These are phyloP conservation scores for Sphenostylis stenocarpa DNA, from an alignment of 306 rosid genomes.

Conservation along the genomic window DNA sequence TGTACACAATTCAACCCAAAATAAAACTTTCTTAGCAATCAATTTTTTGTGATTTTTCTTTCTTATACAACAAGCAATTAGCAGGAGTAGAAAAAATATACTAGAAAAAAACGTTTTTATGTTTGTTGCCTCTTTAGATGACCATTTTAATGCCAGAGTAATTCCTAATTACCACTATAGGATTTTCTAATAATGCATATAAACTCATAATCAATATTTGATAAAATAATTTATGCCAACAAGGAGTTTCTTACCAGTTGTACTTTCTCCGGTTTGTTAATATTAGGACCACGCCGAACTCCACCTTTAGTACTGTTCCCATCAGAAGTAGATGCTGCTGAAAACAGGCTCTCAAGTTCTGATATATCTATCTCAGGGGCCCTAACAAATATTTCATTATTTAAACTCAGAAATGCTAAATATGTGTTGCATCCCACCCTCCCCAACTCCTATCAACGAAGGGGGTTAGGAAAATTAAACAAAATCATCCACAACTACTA, in stretches of 20 bases:
- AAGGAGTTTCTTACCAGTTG: slow-evolving; percentile 70
- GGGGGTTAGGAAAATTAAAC: slow-evolving; percentile 17
- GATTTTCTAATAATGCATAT: slow-evolving; percentile 7
- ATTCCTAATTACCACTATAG: slow-evolving; percentile 20
- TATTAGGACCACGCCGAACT: slow-evolving; percentile 83
- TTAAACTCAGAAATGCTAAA: slow-evolving; percentile 40
- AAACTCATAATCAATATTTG: not conserved
- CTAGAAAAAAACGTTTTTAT: not conserved
- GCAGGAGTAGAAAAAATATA: not conserved
- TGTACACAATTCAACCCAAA: not conserved
- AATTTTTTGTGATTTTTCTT: slow-evolving; percentile 5
- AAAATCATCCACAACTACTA: slow-evolving; percentile 4
- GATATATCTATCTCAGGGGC: slow-evolving; percentile 97
- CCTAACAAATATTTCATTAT: slow-evolving; percentile 50
- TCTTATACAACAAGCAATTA: slow-evolving; percentile 20
- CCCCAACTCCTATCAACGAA: slow-evolving; percentile 17
- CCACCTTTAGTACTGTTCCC: slow-evolving; percentile 60
- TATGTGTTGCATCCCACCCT: slow-evolving; percentile 13
- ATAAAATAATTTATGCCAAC: slow-evolving; percentile 14
- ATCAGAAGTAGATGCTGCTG: slow-evolving; percentile 90
- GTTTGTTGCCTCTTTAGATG: slow-evolving; percentile 11
- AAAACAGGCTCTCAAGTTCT: slow-evolving; percentile 94
- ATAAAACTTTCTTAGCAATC: slow-evolving; percentile 16
- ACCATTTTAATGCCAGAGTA: slow-evolving; percentile 15
- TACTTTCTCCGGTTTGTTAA: slow-evolving; percentile 91